Evolutionary conservation across 2,329 filamentous ascomycete genomes (phyloP).

Genomic region (Dothideomycetes sp.): DNA sequence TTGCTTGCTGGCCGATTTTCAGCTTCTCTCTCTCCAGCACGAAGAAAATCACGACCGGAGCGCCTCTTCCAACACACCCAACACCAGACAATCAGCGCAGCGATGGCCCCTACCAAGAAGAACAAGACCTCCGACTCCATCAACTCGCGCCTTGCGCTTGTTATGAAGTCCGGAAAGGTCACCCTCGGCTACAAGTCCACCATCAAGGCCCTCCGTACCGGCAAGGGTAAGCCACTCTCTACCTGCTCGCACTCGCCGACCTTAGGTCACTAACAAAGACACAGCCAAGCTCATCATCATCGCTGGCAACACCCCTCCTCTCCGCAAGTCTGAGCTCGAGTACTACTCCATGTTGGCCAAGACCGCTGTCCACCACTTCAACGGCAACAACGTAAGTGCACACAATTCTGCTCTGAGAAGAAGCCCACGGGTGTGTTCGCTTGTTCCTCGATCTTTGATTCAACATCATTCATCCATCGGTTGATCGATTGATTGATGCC

Average conservation of each 20-base stretch:
- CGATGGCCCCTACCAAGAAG: slow-evolving; percentile 51
- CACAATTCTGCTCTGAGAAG: slow-evolving; percentile 30
- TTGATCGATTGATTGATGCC: too few relatives aligned
- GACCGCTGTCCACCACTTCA: slow-evolving; percentile 94
- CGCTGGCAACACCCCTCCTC: slow-evolving; percentile 89
- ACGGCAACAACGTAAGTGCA: slow-evolving; percentile 91
- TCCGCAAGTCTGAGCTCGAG: slow-evolving; percentile 85
- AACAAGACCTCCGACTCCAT: slow-evolving; percentile 82
- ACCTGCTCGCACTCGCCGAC: too few relatives aligned
- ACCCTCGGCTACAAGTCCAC: slow-evolving; percentile 83
- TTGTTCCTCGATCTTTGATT: slow-evolving; percentile 6
- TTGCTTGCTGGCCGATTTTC: too few relatives aligned
- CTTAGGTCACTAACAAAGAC: too few relatives aligned
- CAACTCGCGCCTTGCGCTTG: slow-evolving; percentile 60
- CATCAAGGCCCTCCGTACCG: slow-evolving; percentile 81
- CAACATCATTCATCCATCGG: slow-evolving; percentile 11
- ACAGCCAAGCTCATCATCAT: slow-evolving; percentile 98
- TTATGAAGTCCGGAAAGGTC: slow-evolving; percentile 61
- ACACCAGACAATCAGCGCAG: slow-evolving; percentile 8
- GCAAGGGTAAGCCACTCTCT: too few relatives aligned
- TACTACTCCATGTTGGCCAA: slow-evolving; percentile 86
- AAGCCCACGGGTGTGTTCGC: slow-evolving; percentile 12
- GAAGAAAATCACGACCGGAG: slow-evolving; percentile 7
- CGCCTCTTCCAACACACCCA: slow-evolving; percentile 4
- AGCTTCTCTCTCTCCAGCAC: slow-evolving; percentile 4